These are phyloP conservation scores for Lepiota subincarnata DNA, from an alignment of 768 basidiomycete species.

Conservation along the genomic window DNA sequence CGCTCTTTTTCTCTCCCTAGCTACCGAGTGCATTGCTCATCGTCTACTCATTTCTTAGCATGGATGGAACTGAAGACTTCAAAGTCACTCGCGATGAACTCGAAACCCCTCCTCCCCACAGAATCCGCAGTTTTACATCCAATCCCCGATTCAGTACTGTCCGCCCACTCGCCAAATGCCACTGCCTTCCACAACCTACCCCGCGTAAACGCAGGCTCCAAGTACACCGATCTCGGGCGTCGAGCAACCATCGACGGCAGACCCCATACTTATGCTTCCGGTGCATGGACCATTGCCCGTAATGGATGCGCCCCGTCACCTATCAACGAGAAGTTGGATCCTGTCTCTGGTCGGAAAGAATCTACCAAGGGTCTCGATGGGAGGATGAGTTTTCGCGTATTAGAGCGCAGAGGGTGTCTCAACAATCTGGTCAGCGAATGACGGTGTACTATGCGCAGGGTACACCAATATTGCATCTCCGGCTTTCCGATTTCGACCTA, in stretches of 20 bases:
- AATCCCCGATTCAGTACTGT: conserved; percentile 54
- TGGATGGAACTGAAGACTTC: conserved; percentile 55
- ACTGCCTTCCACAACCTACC: conserved; percentile 34
- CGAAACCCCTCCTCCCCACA: conserved; percentile 25
- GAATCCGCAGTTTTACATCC: conserved; percentile 45
- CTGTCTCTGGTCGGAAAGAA: not conserved
- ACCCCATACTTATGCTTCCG: conserved; percentile 1
- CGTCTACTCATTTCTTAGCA: conserved; percentile 24
- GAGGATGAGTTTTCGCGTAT: conserved; percentile 6
- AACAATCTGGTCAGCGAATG: conserved; percentile 35
- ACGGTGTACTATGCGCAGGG: conserved; percentile 44
- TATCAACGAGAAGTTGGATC: not conserved
- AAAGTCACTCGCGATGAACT: conserved; percentile 38
- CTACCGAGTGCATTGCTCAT: not conserved
- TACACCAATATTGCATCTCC: conserved; percentile 50
- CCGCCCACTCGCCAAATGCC: conserved; percentile 42
- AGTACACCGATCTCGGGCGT: not conserved
- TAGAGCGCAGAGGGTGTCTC: conserved; percentile 10
- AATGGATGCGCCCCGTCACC: not conserved
- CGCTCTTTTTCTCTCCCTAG: conserved; percentile 17
- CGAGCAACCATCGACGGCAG: not conserved
- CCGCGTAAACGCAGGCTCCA: conserved; percentile 16
- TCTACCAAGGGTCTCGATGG: conserved; percentile 5
- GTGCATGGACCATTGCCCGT: not conserved
- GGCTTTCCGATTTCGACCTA: conserved; percentile 49